Evolutionary conservation across 2,329 filamentous ascomycete genomes (phyloP), one percentile per base, ranked within the genome.

Genomic region (Hypocreales sp.): DNA sequence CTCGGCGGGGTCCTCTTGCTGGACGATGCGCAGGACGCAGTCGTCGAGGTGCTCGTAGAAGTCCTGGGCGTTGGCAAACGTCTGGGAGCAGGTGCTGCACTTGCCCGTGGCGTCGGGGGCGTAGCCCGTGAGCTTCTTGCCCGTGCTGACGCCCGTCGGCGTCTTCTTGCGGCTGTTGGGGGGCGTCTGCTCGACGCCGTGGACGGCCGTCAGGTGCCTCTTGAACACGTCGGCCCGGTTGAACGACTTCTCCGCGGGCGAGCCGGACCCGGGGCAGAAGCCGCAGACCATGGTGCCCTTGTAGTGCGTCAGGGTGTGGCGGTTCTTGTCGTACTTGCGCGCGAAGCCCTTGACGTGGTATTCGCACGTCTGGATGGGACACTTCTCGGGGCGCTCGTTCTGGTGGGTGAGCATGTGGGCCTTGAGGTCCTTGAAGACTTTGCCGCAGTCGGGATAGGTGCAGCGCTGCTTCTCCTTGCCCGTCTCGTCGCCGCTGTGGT

Each of bases 211-310:
- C 43, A 94, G 56, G 50, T 94, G 86, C 35, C 86, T 70, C 67
- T 93, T 94, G 67, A 94, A 94, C 35, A 93, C 84, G 40, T 94
- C 86, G 32, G 86, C 84, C 31, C 86, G 73, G 60, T 94, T 93
- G 50, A 94, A 94, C 37, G 80, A 87, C 68, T 93, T 94, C 56
- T 93, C 86, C 1, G 79, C 79, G 7, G 83, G 71, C 5, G 83
- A 87, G 4, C 86, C 86, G 16, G 81, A 83, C 19, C 83, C 82
- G 2, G 84, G 82, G 44, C 86, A 93, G 59, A 93, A 94, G 17
- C 83, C 84, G 47, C 86, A 94, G 15, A 93, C 82, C 86, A 93
- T 93, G 26, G 81, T 93, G 22, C 86, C 86, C 58, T 93, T 93
- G 67, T 93, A 94, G 51, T 94, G 86, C 5, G 86, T 94, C 35